A percentile compares a stretch with the other conserved stretches of the same genome.
These are phyloP conservation scores for Phytopythium vexans DNA, from an alignment of 352 stramenopile species.

Conservation along the genomic window DNA sequence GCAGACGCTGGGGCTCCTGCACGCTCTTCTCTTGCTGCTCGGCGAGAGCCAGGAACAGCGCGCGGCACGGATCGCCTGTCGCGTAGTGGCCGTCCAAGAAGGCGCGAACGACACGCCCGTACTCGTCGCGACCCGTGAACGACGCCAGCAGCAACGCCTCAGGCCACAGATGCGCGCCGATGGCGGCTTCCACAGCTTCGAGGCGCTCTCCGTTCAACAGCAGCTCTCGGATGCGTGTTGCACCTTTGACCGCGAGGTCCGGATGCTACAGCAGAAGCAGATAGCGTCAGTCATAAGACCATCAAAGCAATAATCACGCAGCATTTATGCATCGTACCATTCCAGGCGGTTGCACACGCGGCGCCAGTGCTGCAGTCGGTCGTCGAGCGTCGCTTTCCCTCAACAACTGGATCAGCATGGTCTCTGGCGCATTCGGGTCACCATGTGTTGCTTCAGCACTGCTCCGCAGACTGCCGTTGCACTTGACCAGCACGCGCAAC, in stretches of 20 bases:
- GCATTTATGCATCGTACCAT: conserved; percentile 19
- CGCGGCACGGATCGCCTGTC: conserved; percentile 67
- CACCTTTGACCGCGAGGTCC: conserved; percentile 42
- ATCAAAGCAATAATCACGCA: background rate
- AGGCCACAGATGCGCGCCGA: conserved; percentile 80
- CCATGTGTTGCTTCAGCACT: conserved; percentile 27
- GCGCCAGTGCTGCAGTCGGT: conserved; percentile 10
- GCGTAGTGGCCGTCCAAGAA: conserved; percentile 82
- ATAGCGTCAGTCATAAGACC: conserved; percentile 5
- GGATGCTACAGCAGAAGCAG: conserved; percentile 35
- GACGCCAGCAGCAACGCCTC: conserved; percentile 86
- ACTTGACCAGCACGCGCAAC: conserved; percentile 72
- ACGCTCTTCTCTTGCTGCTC: conserved; percentile 85
- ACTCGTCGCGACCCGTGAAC: conserved; percentile 84
- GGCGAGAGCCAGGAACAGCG: conserved; percentile 77
- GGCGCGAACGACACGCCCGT: conserved; percentile 71
- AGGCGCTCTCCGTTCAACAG: conserved; percentile 77
- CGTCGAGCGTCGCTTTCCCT: conserved; percentile 67
- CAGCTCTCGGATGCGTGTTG: conserved; percentile 60
- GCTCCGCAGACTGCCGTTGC: conserved; percentile 73
- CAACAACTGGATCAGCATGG: conserved; percentile 60
- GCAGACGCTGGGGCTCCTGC: conserved; percentile 73
- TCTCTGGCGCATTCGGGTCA: conserved; percentile 60
- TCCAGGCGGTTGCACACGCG: conserved; percentile 34
- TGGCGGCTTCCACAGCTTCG: conserved; percentile 70